Base-by-base conservation (phyloP, 768 basidiomycete genomes). In the Dioszegia aurantiaca region DNA sequence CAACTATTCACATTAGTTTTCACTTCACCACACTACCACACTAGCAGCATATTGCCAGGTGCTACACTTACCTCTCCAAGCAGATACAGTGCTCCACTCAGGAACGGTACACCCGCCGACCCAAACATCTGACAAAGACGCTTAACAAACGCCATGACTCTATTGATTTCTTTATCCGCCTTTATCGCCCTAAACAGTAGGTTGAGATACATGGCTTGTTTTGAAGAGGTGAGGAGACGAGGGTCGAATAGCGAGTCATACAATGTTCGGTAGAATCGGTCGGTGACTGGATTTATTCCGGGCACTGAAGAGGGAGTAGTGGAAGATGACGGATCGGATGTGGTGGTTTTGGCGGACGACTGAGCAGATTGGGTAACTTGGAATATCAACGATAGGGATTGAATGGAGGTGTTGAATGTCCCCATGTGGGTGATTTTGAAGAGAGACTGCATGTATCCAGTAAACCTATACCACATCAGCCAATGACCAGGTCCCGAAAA, bases 131-230 rank as follows among this genome's bases (percentile, higher is more conserved):
- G 92, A 24, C 92, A 79, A 43, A 95, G 85, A 44, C 94, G 78
- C 67, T 87, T 83, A 26, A 97, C 81, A 60, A 95, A 84, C 1
- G 90, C 89, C 73, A 85, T 85, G 17, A 87, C 82, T 9, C 94
- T 82, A 45, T 83, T 83, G 0, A 75, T 58, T 55, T 82, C 81
- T 30, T 67, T 68, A 63, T 87, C 86, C 2, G 81, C 81, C 77
- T 93, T 94, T 63, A 95, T 77, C 1, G 88, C 86, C 67, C 89
- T 92, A 83, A 93, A 93, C 19, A 97, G 76, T 17, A 99, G 78
- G 72, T 97, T 98, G 56, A 99, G 83, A 76, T 94, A 98, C 86
- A 98, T 88, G 4, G 92, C 91, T 73, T 98, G 92, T 71, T 98
- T 98, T 1, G 87, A 87, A 12, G 90, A 90, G 1, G 82, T 80